A percentile compares a stretch with the other conserved stretches of the same genome.
Conservation (phyloP, 495 filamentous ascomycete genomes). For the Aspergillus bridgeri region DNA sequence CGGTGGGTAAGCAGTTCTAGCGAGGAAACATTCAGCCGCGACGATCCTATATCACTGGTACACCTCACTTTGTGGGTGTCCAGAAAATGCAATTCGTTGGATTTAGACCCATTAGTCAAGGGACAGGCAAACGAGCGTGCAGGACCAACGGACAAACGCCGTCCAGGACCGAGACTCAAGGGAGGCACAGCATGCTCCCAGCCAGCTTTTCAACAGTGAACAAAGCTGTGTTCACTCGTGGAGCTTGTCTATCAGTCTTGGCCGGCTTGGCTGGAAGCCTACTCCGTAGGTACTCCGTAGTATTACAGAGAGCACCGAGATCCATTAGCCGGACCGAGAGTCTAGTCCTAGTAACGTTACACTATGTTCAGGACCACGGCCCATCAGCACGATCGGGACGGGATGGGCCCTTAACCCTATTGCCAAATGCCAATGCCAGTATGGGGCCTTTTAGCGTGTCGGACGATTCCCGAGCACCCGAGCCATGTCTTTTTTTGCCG, state of each 20-base stretch:
- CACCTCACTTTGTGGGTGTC: background rate
- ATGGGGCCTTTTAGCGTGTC: background rate
- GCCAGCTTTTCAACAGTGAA: background rate
- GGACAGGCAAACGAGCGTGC: background rate
- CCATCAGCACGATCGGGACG: background rate
- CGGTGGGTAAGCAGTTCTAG: conserved; percentile 1
- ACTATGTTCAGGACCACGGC: background rate
- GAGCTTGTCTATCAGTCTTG: background rate
- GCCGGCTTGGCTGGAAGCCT: background rate
- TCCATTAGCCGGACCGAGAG: background rate
- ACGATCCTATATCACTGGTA: conserved; percentile 1
- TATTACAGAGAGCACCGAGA: background rate
- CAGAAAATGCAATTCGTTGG: background rate
- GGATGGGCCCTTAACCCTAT: conserved; percentile 1
- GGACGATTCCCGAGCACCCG: background rate
- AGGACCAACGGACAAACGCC: background rate
- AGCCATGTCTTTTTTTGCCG: background rate
- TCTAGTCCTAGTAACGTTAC: background rate
- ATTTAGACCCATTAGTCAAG: background rate
- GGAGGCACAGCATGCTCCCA: background rate
- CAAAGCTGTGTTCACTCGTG: background rate
- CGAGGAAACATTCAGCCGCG: conserved; percentile 14
- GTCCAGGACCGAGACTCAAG: background rate
- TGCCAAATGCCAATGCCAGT: background rate
- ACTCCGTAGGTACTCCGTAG: too few relatives aligned